Base-by-base conservation (phyloP, 1,139 yeast genomes). In the Nakaseomyces bracarensis region DNA sequence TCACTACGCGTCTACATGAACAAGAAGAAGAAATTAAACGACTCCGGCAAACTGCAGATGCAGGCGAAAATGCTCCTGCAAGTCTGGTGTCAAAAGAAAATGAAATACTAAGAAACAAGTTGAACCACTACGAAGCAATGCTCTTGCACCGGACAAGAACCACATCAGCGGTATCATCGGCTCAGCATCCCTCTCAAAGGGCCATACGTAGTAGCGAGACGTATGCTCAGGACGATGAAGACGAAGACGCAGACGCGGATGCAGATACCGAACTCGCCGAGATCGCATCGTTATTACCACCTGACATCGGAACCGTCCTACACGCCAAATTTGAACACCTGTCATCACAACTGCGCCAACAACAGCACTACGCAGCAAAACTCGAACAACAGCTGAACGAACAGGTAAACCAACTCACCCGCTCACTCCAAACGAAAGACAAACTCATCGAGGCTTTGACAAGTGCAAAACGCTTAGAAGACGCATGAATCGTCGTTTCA, bases 391-490 rank as follows among this genome's bases (percentile, higher is more conserved):
- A 33, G 13, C 18, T 33, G 26, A 33, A 33, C 36, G 36, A 33
- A 20, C 48, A 84, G 57, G 75, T 86, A 9, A 58, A 67, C 39
- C 85, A 79, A 43, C 66, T 87, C 52, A 73, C 73, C 53, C 82
- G 76, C 46, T 69, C 74, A 40, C 62, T 84, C 41, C 71, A 73
- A 42, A 75, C 76, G 51, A 87, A 86, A 59, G 95, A 86, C 52
- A 79, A 80, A 40, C 79, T 87, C 48, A 84, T 87, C 44, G 75
- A 75, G 48, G 87, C 93, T 8, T 67, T 87, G 39, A 77, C 79
- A 35, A 74, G 79, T 43, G 74, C 81, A 1, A 69, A 75, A 29
- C 68, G 76, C 48, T 63, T 76, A 39, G 67, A 82, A 28, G 69
- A 65, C 25, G n/a, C n/a, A n/a, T n/a, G n/a, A n/a, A n/a, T n/a